Evolutionary conservation across 768 basidiomycete species (phyloP), one percentile per base, ranked within the genome.

Genomic region (Trametes cinnabarina): DNA sequence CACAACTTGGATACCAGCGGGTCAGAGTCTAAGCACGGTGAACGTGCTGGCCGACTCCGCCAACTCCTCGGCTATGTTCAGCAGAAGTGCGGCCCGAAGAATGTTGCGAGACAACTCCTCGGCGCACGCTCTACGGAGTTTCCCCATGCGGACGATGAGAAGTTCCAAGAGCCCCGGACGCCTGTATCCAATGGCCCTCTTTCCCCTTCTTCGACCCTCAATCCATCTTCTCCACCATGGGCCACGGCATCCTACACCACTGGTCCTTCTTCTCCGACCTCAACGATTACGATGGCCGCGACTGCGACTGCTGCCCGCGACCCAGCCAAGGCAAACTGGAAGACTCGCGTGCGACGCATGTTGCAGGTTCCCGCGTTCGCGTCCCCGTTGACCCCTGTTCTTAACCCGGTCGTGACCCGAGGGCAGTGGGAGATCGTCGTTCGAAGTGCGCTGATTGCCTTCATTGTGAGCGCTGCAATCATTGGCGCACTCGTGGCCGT

Each of bases 371-470:
- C 90, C 2, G 83, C 88, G 42, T 92, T 92, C 61, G 79, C 83
- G 19, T 73, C 81, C 20, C 87, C 88, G 30, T 72, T 92, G 55
- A 90, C 90, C 41, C 79, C 77, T 39, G 76, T 92, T 20, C 76
- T 88, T 48, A 88, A 81, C 58, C 85, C 88, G 15, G 77, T 86
- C 55, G 82, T 92, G 49, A 79, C 82, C 50, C 79, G 91, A n/a
- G 88, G 83, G 3, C 91, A 93, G 64, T 92, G 90, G 91, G 89
- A 92, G 71, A 86, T 92, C 26, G 87, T 92, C 28, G 74, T 88
- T 25, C 76, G 87, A 35, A 86, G 85, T 2, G 77, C 75, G 42
- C 26, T 74, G 0, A 63, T 84, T 10, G 82, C 82, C 0, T 71
- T 82, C 22, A 25, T 86, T 14, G 52, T 74, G 1, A 68, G 73